phyloP scores from a whole-genome alignment of 257 asterid species.

The Cynanchum wilfordii region DNA sequence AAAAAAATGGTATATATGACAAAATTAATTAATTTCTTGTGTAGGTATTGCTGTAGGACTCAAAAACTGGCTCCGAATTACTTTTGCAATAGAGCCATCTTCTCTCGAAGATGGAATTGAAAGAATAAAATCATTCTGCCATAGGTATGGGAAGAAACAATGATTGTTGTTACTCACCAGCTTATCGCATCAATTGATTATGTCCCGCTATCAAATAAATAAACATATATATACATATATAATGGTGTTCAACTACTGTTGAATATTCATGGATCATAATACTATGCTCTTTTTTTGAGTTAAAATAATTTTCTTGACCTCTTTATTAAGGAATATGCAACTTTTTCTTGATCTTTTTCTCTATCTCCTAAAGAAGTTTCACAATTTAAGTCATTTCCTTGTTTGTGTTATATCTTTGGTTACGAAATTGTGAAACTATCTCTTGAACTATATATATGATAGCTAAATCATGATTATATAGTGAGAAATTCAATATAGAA shows the following conservation, averaged over 20 bases:
- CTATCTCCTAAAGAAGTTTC: no score
- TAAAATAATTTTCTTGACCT: conserved; percentile 8
- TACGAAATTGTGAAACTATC: no score
- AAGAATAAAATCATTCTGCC: conserved; percentile 56
- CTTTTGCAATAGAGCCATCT: conserved; percentile 68
- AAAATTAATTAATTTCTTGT: conserved; percentile 5
- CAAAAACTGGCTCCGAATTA: conserved; percentile 71
- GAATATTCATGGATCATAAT: conserved; percentile 9
- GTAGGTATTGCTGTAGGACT: conserved; percentile 70
- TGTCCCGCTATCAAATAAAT: conserved; percentile 7
- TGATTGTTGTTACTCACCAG: conserved; percentile 23
- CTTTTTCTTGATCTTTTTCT: background rate
- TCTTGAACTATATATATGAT: no score
- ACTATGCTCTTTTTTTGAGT: background rate
- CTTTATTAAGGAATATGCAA: background rate
- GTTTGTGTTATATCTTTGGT: no score
- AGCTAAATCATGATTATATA: no score
- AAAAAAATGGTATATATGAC: no score
- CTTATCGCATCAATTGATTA: no score
- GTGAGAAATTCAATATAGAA: no score
- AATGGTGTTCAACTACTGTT: conserved; percentile 22
- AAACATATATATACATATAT: no score
- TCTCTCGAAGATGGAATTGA: conserved; percentile 54
- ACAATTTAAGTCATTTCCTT: no score
- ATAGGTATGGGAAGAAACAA: conserved; percentile 61